phyloP scores from a whole-genome alignment of 805 yeast species.

The Suhomyces emberorum region DNA sequence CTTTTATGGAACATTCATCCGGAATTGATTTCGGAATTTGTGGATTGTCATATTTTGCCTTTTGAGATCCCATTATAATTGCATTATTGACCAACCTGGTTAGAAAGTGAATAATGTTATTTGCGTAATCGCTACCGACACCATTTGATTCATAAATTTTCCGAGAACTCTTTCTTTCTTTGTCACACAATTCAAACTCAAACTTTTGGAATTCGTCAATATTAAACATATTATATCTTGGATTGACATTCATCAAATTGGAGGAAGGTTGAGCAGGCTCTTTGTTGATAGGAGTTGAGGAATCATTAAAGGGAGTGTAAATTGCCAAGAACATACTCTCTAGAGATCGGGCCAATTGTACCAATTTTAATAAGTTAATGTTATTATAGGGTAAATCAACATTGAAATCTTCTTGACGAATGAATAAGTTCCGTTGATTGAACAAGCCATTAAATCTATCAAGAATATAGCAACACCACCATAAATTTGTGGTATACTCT shows the following conservation, averaged over 20 bases:
- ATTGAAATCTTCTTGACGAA: constrained; percentile 31
- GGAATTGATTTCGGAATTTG: constrained; percentile 20
- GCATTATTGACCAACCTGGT: constrained; percentile 27
- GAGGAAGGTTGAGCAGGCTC: background rate
- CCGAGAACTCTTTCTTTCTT: constrained; percentile 11
- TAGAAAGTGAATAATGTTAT: constrained; percentile 21
- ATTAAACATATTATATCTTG: constrained; percentile 18
- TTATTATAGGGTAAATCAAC: constrained; percentile 25
- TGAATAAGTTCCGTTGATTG: constrained; percentile 25
- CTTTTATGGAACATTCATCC: constrained; percentile 18
- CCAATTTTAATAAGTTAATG: constrained; percentile 21
- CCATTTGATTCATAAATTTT: constrained; percentile 5
- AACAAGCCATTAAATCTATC: constrained; percentile 32
- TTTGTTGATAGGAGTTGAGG: background rate
- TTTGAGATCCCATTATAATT: constrained; percentile 24
- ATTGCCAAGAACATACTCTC: constrained; percentile 24
- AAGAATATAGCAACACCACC: constrained; percentile 34
- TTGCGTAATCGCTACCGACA: constrained; percentile 9
- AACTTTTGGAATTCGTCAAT: constrained; percentile 22
- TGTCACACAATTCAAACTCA: constrained; percentile 25
- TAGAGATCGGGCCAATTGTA: constrained; percentile 23
- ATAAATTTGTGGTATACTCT: constrained; percentile 22
- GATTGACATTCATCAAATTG: background rate
- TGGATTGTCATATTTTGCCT: constrained; percentile 23
- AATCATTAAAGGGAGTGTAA: constrained; percentile 19